These are phyloP conservation scores for Protomyces lactucae-debilis DNA, from an alignment of 1,139 yeast genomes.

Conservation along the genomic window DNA sequence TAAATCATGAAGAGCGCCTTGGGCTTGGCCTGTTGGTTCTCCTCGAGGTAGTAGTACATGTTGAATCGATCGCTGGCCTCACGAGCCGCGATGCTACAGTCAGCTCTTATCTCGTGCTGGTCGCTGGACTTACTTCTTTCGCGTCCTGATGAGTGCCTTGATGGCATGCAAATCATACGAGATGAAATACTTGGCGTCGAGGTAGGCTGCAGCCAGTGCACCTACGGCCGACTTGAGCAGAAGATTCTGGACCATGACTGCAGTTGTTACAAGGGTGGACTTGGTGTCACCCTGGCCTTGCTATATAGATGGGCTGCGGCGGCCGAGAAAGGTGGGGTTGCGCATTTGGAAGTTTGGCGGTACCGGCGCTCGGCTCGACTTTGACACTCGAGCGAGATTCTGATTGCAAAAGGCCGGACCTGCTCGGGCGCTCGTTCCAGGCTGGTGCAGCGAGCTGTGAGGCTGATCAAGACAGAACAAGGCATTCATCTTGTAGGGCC, in stretches of 20 bases:
- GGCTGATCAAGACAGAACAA: no score
- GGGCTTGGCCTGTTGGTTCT: conserved; percentile 1
- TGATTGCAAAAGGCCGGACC: no score
- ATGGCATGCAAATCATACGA: conserved; percentile 16
- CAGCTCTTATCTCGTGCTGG: background rate
- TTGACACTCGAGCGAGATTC: no score
- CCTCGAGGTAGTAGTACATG: conserved; percentile 11
- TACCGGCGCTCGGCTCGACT: no score
- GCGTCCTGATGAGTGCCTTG: conserved; percentile 8
- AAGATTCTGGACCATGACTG: background rate
- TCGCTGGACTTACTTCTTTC: background rate
- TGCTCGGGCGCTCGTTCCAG: no score
- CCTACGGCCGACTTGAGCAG: conserved; percentile 2
- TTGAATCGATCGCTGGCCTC: conserved; percentile 8
- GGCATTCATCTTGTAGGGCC: no score
- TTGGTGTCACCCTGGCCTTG: background rate
- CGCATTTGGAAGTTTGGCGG: background rate
- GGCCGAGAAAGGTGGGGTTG: background rate
- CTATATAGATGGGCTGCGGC: background rate
- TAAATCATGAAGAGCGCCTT: conserved; percentile 14
- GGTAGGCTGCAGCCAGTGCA: conserved; percentile 19
- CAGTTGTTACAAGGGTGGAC: background rate
- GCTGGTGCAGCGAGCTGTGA: no score
- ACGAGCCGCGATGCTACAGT: background rate
- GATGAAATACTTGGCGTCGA: conserved; percentile 17